Conservation (phyloP, 2,329 filamentous ascomycete species). For the Fusarium sp. region DNA sequence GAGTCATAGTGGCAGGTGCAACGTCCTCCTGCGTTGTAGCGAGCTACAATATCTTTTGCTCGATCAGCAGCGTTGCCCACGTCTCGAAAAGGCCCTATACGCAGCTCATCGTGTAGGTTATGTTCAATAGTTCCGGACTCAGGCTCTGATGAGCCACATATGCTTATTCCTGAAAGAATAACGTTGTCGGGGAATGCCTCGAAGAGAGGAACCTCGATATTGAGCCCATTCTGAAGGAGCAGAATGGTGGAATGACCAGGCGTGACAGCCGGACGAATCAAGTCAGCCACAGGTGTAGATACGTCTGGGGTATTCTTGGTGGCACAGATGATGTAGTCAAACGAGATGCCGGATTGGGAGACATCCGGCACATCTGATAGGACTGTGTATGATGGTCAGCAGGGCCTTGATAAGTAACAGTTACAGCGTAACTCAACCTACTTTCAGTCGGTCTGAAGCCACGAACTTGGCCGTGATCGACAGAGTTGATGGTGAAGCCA, state of each 20-base stretch:
- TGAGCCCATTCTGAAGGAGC: slow-evolving; percentile 43
- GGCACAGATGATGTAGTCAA: slow-evolving; percentile 42
- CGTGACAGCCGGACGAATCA: slow-evolving; percentile 40
- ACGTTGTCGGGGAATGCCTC: slow-evolving; percentile 36
- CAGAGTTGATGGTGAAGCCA: slow-evolving; percentile 41
- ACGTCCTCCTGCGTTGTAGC: slow-evolving; percentile 37
- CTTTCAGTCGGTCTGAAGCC: slow-evolving; percentile 39
- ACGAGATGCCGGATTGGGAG: slow-evolving; percentile 19
- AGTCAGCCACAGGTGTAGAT: slow-evolving; percentile 30
- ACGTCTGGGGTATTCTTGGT: slow-evolving; percentile 43
- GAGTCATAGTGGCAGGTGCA: slow-evolving; percentile 35
- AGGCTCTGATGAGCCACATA: slow-evolving; percentile 44
- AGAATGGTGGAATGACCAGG: slow-evolving; percentile 34
- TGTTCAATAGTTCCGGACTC: slow-evolving; percentile 37
- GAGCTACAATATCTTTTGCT: slow-evolving; percentile 38
- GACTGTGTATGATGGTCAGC: slow-evolving; percentile 25
- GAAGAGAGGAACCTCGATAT: slow-evolving; percentile 38
- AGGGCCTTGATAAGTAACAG: neutral
- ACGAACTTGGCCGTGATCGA: slow-evolving; percentile 39
- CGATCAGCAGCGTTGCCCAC: slow-evolving; percentile 23
- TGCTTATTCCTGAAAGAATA: slow-evolving; percentile 42
- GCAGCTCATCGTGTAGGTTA: slow-evolving; percentile 37
- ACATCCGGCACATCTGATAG: slow-evolving; percentile 35
- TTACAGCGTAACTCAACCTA: slow-evolving; percentile 2
- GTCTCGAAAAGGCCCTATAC: slow-evolving; percentile 38